These are phyloP conservation scores for Paraphoma sp. DNA, from an alignment of 2,329 filamentous ascomycete genomes.

Conservation along the genomic window DNA sequence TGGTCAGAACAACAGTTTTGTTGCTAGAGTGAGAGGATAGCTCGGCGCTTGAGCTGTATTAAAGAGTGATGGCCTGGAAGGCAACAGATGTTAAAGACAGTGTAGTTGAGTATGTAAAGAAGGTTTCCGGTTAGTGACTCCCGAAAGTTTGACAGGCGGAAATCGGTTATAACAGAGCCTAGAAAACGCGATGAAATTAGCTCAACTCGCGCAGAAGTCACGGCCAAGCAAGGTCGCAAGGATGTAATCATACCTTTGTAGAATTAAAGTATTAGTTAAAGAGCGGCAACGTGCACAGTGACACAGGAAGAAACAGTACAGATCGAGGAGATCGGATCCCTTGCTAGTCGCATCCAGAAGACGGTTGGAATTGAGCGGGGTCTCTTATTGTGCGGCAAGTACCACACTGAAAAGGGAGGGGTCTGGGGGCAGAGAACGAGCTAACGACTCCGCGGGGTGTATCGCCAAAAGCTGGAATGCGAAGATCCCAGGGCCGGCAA, in stretches of 20 bases:
- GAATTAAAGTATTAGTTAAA: constrained; percentile 58
- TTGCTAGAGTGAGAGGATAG: constrained; percentile 51
- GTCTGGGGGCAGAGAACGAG: constrained; percentile 57
- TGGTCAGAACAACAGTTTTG: constrained; percentile 17
- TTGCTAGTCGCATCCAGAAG: constrained; percentile 54
- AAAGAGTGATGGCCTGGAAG: constrained; percentile 60
- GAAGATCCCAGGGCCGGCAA: constrained; percentile 48
- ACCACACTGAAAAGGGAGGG: constrained; percentile 42
- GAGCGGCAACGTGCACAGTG: constrained; percentile 45
- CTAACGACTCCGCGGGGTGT: constrained; percentile 59
- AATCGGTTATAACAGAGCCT: constrained; percentile 46
- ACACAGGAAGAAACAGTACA: constrained; percentile 42
- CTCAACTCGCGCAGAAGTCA: constrained; percentile 14
- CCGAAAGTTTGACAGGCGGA: constrained; percentile 45
- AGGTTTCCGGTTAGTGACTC: constrained; percentile 44
- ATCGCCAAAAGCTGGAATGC: constrained; percentile 55
- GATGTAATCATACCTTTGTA: constrained; percentile 51
- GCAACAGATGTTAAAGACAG: constrained; percentile 58
- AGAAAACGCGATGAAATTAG: constrained; percentile 26
- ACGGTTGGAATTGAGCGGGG: constrained; percentile 46
- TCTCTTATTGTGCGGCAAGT: constrained; percentile 43
- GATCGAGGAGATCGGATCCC: constrained; percentile 43
- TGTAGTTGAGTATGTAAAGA: constrained; percentile 63
- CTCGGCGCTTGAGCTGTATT: constrained; percentile 49
- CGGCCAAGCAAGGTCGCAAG: constrained; percentile 23